Percentiles rank a stretch among this genome's conserved stretches.
These are phyloP conservation scores for Mollisia scopiformis DNA, from an alignment of 2,329 filamentous ascomycete species.

Conservation along the genomic window DNA sequence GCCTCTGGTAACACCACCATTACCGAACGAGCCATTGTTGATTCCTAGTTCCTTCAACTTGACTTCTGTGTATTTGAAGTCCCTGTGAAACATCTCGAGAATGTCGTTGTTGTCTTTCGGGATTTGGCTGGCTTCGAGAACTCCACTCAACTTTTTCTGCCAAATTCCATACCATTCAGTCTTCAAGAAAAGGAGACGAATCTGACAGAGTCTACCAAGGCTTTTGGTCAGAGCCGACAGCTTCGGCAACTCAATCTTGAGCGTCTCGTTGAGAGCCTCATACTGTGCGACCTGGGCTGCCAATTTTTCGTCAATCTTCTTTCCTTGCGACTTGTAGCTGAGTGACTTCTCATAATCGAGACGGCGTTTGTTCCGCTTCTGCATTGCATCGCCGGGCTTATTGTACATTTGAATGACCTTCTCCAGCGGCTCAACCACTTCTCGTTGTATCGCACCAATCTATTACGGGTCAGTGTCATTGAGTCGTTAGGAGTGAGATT, in stretches of 20 bases:
- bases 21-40: constrained; percentile 70
- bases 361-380: constrained; percentile 91
- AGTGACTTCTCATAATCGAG: constrained; percentile 85
- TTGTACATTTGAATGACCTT: constrained; percentile 79
- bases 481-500: too few species aligned
- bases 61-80: constrained; percentile 77
- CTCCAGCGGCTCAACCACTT: constrained; percentile 84
- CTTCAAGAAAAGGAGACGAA: constrained; percentile 84
- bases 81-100: constrained; percentile 74
- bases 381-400: constrained; percentile 85
- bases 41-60: constrained; percentile 73
- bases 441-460: constrained; percentile 71
- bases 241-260: constrained; percentile 89
- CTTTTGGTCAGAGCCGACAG: constrained; percentile 81
- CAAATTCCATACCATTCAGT: constrained; percentile 81
- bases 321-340: constrained; percentile 76
- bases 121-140: constrained; percentile 67
- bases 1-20: constrained; percentile 18
- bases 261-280: constrained; percentile 79
- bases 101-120: constrained; percentile 74
- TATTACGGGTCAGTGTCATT: constrained; percentile 33
- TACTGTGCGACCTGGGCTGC: constrained; percentile 87
- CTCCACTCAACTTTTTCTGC: constrained; percentile 78
- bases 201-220: constrained; percentile 80
- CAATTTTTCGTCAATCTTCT: constrained; percentile 82